phyloP scores from a whole-genome alignment of 768 basidiomycete genomes.

The Imleria badia region DNA sequence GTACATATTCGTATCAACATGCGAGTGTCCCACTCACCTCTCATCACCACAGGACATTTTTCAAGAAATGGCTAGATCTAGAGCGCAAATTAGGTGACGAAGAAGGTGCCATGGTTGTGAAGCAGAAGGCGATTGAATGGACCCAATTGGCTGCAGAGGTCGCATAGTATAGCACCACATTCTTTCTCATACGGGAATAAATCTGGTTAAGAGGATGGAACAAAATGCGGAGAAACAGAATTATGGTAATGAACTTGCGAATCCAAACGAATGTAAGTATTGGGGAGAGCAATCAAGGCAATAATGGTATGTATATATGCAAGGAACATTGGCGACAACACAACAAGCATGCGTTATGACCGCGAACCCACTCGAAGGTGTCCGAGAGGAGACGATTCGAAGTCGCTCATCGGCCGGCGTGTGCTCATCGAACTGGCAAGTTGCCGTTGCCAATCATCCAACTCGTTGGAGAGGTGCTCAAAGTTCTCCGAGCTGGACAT shows the following conservation, averaged over 20 bases:
- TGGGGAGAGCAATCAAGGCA: constrained; percentile 34
- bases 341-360: constrained; percentile 35
- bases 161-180: constrained; percentile 15
- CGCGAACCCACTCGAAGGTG: constrained; percentile 63
- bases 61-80: constrained; percentile 96
- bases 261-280: constrained; percentile 59
- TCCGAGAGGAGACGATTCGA: constrained; percentile 55
- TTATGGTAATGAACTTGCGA: constrained; percentile 39
- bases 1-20: constrained; percentile 47
- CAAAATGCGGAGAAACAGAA: constrained; percentile 34
- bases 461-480: constrained; percentile 74
- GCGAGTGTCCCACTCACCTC: constrained; percentile 4
- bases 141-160: constrained; percentile 55
- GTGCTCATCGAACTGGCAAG: constrained; percentile 76
- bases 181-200: constrained; percentile 34
- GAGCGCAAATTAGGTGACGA: constrained; percentile 88
- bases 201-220: constrained; percentile 34
- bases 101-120: constrained; percentile 75
- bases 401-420: constrained; percentile 70
- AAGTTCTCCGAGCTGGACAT: constrained; percentile 85
- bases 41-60: constrained; percentile 64
- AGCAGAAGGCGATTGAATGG: constrained; percentile 91
- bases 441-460: constrained; percentile 86
- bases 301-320: constrained; percentile 40
- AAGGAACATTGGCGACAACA: constrained; percentile 19